phyloP scores from a whole-genome alignment of 108 stramenopile species.

The Conticribra guillardii region DNA sequence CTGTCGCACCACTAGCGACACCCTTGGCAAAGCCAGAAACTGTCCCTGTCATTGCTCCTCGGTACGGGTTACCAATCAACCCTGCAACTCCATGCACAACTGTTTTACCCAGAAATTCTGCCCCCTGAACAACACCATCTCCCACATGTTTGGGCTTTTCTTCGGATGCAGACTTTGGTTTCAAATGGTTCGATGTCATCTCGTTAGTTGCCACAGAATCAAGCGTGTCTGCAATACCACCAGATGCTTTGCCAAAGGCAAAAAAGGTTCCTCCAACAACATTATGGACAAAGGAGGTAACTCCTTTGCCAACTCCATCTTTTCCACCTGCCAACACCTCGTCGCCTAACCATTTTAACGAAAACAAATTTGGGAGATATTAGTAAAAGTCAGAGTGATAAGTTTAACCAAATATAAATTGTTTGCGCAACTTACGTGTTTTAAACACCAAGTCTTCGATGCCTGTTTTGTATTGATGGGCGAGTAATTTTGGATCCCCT shows the following conservation, averaged over 20 bases:
- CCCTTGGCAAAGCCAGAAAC: constrained; percentile 27
- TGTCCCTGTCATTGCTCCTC: constrained; percentile 21
- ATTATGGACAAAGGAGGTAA: constrained; percentile 19
- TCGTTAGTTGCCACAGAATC: constrained; percentile 29
- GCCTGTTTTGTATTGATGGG: constrained; percentile 25
- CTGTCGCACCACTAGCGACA: constrained; percentile 27
- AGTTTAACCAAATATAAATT: too few relatives aligned
- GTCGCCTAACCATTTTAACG: constrained; percentile 12
- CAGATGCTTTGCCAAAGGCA: constrained; percentile 25
- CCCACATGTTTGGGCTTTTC: constrained; percentile 17
- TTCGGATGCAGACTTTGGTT: constrained; percentile 11
- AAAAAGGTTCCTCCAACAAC: constrained; percentile 28
- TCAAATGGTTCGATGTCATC: constrained; percentile 26
- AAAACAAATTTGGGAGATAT: background rate
- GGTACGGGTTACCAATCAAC: constrained; percentile 38
- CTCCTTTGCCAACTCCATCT: constrained; percentile 35
- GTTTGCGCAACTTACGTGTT: constrained; percentile 34
- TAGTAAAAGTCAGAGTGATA: too few relatives aligned
- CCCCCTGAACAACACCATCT: constrained; percentile 33
- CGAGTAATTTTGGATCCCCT: constrained; percentile 28
- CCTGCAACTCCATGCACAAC: constrained; percentile 35
- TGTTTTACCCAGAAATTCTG: constrained; percentile 27
- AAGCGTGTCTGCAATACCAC: constrained; percentile 18
- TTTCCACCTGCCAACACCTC: constrained; percentile 21
- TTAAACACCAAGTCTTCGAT: constrained; percentile 21